phyloP scores from a whole-genome alignment of 2,329 filamentous ascomycete species.

The Aspergillus calidoustus region DNA sequence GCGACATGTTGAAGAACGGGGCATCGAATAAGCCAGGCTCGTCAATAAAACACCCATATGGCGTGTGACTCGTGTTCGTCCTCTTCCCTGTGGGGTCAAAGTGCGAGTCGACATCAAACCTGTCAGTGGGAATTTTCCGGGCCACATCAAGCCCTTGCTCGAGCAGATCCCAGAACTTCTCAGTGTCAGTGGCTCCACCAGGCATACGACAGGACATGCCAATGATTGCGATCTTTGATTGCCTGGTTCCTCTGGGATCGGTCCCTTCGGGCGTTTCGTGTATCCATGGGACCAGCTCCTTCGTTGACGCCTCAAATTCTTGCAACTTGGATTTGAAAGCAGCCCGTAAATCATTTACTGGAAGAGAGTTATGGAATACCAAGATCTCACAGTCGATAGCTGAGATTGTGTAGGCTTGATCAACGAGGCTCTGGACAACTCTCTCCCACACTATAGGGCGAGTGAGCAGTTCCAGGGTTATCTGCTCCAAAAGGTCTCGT shows the following conservation, averaged over 20 bases:
- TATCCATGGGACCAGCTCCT: constrained; percentile 15
- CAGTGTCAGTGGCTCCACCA: constrained; percentile 63
- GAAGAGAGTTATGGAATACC: constrained; percentile 12
- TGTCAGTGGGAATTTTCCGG: constrained; percentile 66
- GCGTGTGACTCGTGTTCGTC: constrained; percentile 73
- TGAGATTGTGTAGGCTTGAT: constrained; percentile 9
- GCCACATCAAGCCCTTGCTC: constrained; percentile 72
- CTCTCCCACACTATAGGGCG: constrained; percentile 14
- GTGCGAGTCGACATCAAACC: constrained; percentile 70
- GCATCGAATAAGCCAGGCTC: constrained; percentile 73
- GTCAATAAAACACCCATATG: constrained; percentile 72
- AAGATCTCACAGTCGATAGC: constrained; percentile 9
- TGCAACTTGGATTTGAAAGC: background rate
- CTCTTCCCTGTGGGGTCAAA: constrained; percentile 69
- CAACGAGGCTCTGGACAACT: constrained; percentile 11
- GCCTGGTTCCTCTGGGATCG: constrained; percentile 1
- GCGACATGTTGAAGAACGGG: constrained; percentile 79
- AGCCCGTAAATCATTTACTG: constrained; percentile 10
- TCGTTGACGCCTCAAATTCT: constrained; percentile 1
- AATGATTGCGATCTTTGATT: constrained; percentile 65
- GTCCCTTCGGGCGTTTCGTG: background rate
- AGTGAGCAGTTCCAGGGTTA: constrained; percentile 12
- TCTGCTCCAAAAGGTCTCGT: constrained; percentile 8
- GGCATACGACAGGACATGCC: constrained; percentile 77
- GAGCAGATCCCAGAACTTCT: constrained; percentile 71